Base-by-base conservation (phyloP, 2,329 filamentous ascomycete species). In the Microdochium nivale region DNA sequence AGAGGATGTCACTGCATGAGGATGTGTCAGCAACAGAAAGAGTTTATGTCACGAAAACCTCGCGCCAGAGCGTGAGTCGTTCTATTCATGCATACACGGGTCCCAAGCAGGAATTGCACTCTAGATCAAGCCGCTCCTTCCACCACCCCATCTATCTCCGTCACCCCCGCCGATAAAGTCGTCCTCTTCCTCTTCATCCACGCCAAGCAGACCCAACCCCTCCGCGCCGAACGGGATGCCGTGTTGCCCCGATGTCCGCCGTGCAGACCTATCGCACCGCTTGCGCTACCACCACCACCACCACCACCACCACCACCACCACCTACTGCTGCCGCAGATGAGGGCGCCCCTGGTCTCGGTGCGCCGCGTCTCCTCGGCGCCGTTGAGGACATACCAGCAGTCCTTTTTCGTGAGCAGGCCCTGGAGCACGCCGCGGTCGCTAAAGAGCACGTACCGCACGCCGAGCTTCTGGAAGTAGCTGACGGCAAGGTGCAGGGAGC, bases 371-470 rank as follows among this genome's bases (percentile, higher is more conserved):
- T 84, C 81, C 56, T 86, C 84, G 10, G 82, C 83, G 43, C 86
- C 88, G 64, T 96, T 90, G 47, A 97, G 75, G 37, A 97, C 84
- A 67, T 89, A 91, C 88, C 91, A 97, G 32, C 95, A 85, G 69
- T 99, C 94, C 73, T 99, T 99, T 75, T 97, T 97, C 21, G 94
- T 99, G 59, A 97, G 72, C 48, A 99, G 68, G 0, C 94, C 94
- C 66, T 89, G 84, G 37, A 99, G 71, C 49, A 81, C 80, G 21
- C 94, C 94, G 48, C 85, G 80, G 58, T 96, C 88, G 37, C 82
- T 83, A 65, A 97, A 95, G 2, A 97, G 72, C 4, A 99, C 82
- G 70, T 97, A 96, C 49, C 92, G 81, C 55, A 99, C 71, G 21
- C 94, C 94, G 9, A 99, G 80, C 65, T 92, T 92, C 72, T 96